Evolutionary conservation across 1,284 basidiomycete species (phyloP), one percentile per base, ranked within the genome.

Genomic region (Marasmius fiardii): DNA sequence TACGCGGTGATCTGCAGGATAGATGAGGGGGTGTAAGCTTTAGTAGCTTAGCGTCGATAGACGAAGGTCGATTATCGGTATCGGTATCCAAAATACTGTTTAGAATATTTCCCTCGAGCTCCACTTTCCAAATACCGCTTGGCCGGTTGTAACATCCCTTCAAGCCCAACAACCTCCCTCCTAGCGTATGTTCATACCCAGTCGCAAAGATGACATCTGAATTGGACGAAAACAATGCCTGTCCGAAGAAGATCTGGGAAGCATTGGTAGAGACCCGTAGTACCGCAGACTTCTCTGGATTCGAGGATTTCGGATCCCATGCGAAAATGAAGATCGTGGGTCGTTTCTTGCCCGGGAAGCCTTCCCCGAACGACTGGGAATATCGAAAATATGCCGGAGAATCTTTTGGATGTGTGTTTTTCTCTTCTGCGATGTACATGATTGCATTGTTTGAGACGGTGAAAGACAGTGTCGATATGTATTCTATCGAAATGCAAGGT

Each of bases 101-200:
- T 35, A n/a, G 43, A 23, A 18, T 34, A 48, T 52, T 11, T 56
- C 43, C 12, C 62, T 65, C 1, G 23, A 71, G 53, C 18, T 53
- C 58, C 21, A 88, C 60, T 48, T 77, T 70, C 80, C 82, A 88
- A 24, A 91, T 79, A 0, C 75, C 74, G 1, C 77, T 68, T 0
- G 82, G 81, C 1, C 87, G 75, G 62, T 90, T 91, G 59, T 73
- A 76, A 66, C 89, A 91, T 18, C 73, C 75, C 54, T 79, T 81
- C 55, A 86, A 66, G 0, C 88, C 89, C 6, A 90, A 71, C 23
- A 82, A 63, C 50, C 80, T 76, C 6, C 79, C 81, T 51, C 88
- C 86, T 1, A 65, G 61, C 0, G 78, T 78, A 52, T 77, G 73
- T 50, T 85, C 80, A 62, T 84, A 87, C 0, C 84, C 87, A 1